A percentile compares a stretch with the other conserved stretches of the same genome.
These are phyloP conservation scores for Ophiostoma tasmaniense DNA, from an alignment of 2,329 filamentous ascomycete species.

Conservation along the genomic window DNA sequence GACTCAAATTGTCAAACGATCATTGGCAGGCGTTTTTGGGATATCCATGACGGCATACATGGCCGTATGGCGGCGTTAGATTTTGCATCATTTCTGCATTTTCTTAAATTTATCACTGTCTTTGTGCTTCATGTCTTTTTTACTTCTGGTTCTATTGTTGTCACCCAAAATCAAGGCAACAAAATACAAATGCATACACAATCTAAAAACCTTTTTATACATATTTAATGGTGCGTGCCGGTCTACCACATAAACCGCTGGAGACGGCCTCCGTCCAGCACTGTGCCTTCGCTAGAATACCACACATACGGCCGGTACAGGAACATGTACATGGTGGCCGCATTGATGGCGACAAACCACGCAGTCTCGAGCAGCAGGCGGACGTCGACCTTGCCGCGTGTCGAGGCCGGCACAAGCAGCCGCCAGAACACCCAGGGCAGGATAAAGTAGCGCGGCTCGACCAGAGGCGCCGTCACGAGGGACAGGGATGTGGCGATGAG, in stretches of 20 bases:
- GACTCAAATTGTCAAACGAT: neutral
- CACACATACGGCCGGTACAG: conserved; percentile 60
- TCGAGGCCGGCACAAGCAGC: conserved; percentile 56
- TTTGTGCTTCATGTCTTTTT: neutral
- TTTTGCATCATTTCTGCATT: neutral
- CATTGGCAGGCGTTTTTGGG: conserved; percentile 4
- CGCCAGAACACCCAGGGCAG: conserved; percentile 92
- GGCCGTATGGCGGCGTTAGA: neutral
- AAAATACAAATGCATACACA: neutral
- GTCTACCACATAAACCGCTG: conserved; percentile 76
- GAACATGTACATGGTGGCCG: conserved; percentile 62
- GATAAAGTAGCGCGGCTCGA: conserved; percentile 95
- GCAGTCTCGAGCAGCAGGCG: conserved; percentile 52
- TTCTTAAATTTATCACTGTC: neutral
- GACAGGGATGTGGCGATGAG: conserved; percentile 66
- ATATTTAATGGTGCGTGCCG: neutral
- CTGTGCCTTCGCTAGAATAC: conserved; percentile 42
- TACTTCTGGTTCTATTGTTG: neutral
- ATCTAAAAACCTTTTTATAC: neutral
- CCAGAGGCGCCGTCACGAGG: conserved; percentile 78
- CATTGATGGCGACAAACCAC: conserved; percentile 62
- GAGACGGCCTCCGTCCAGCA: conserved; percentile 46
- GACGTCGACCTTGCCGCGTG: conserved; percentile 31
- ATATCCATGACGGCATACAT: neutral
- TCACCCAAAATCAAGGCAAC: neutral